phyloP scores from a whole-genome alignment of 2,329 filamentous ascomycete genomes.

The Sporothrix globosa region DNA sequence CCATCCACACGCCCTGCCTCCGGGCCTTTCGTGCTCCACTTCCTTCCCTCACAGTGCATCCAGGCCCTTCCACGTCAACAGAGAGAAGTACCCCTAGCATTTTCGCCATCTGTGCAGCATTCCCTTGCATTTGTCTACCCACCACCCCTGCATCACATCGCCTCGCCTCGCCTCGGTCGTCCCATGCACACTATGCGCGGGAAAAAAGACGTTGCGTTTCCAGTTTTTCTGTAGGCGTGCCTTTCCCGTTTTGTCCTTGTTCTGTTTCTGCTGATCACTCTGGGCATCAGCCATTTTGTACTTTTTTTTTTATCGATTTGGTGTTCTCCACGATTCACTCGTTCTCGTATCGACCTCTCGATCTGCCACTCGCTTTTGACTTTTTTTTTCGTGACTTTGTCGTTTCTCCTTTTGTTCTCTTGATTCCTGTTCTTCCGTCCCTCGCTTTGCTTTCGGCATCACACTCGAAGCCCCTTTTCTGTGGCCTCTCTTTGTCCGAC shows the following conservation, averaged over 20 bases:
- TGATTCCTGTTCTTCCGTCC: background rate
- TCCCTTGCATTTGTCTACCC: slow-evolving; percentile 11
- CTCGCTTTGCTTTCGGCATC: background rate
- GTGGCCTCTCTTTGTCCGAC: background rate
- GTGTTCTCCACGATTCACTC: slow-evolving; percentile 18
- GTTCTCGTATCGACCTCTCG: slow-evolving; percentile 21
- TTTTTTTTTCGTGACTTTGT: slow-evolving; percentile 3
- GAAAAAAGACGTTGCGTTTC: slow-evolving; percentile 20
- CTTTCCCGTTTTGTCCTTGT: slow-evolving; percentile 23
- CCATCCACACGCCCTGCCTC: slow-evolving; percentile 22
- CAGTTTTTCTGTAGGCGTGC: slow-evolving; percentile 5
- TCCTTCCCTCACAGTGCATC: slow-evolving; percentile 11
- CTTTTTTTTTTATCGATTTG: slow-evolving; percentile 7
- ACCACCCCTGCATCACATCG: slow-evolving; percentile 32
- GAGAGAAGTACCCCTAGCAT: background rate
- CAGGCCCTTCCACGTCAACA: slow-evolving; percentile 21
- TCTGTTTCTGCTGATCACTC: background rate
- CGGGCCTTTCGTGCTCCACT: background rate
- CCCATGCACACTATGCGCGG: slow-evolving; percentile 24
- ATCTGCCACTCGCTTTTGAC: slow-evolving; percentile 10
- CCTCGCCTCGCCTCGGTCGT: slow-evolving; percentile 13
- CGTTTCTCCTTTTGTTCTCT: slow-evolving; percentile 7
- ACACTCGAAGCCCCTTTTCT: background rate
- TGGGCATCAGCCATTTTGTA: slow-evolving; percentile 21
- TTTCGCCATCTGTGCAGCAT: slow-evolving; percentile 4